Evolutionary conservation across 768 basidiomycete genomes (phyloP), one percentile per base, ranked within the genome.

Genomic region (Agrocybe pediades): DNA sequence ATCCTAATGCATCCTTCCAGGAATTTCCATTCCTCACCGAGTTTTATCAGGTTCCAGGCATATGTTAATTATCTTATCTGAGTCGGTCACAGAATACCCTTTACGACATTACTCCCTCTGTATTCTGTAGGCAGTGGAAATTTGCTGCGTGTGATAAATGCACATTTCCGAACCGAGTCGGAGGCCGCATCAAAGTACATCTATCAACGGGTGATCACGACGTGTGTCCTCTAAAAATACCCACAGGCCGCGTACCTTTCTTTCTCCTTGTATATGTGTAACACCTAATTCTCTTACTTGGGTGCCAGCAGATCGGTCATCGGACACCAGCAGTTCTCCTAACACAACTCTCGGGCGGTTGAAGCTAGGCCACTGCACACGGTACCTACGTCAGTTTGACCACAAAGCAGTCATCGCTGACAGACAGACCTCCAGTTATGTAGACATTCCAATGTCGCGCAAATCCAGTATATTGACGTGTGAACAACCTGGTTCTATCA

Each of bases 401-500:
- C 11, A n/a, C n/a, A 4, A 36, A 6, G 33, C 33, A 13, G 33
- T 6, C 33, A 36, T 5, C 13, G n/a, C 11, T 36, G 33, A 36
- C 33, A 36, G 33, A n/a, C 33, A 36, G 33, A n/a, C 33, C n/a
- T 36, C 33, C 13, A 36, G 47, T 36, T 19, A 16, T 49, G 26
- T 49, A 50, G 25, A 27, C 9, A 46, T 40, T 19, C 19, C 36
- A 29, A 44, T 24, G 36, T 27, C 25, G 40, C 23, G 33, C 25
- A 51, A 21, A 51, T 56, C 44, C 26, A 30, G 23, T 19, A 46
- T 17, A 50, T 39, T 46, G 54, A 55, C 55, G 43, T 56, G 55
- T 51, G 45, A 56, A 47, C 46, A 51, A 23, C 21, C 47, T 49
- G 41, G 41, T 25, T 44, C 36, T 6, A 44, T n/a, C 13, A 20